These are phyloP conservation scores for Rickenella mellea DNA, from an alignment of 768 basidiomycete genomes.

Conservation along the genomic window DNA sequence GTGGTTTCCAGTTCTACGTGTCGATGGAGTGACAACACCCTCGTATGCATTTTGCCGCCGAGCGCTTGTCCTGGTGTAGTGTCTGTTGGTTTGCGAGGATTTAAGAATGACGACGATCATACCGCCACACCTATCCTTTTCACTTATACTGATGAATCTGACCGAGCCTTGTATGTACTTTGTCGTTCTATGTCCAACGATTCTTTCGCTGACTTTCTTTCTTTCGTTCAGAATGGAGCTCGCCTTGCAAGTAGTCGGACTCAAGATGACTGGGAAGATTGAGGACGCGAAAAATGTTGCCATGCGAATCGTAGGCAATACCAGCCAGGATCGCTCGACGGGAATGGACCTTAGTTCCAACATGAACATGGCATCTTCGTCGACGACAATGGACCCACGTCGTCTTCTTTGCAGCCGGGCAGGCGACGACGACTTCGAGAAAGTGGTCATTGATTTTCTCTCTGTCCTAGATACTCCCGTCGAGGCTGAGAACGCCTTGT, in stretches of 20 bases:
- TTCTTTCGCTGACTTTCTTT: background rate
- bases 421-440: slow-evolving; percentile 61
- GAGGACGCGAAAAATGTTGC: slow-evolving; percentile 91
- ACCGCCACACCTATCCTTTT: slow-evolving; percentile 55
- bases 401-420: slow-evolving; percentile 47
- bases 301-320: slow-evolving; percentile 79
- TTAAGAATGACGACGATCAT: slow-evolving; percentile 50
- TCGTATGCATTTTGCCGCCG: slow-evolving; percentile 88
- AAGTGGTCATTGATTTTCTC: slow-evolving; percentile 71
- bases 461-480: slow-evolving; percentile 61
- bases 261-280: slow-evolving; percentile 94
- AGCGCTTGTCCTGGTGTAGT: slow-evolving; percentile 76
- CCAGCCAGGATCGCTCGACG: slow-evolving; percentile 40
- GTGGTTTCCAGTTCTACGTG: slow-evolving; percentile 74
- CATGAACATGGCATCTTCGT: slow-evolving; percentile 45
- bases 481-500: slow-evolving; percentile 32
- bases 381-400: slow-evolving; percentile 41
- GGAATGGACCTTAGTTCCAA: slow-evolving; percentile 25
- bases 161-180: slow-evolving; percentile 68
- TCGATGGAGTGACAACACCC: slow-evolving; percentile 86
- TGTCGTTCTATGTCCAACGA: slow-evolving; percentile 5
- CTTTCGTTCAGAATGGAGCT: slow-evolving; percentile 71
- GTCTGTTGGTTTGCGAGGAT: slow-evolving; percentile 79
- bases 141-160: slow-evolving; percentile 86
- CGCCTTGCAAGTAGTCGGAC: slow-evolving; percentile 87